Evolutionary conservation across 2,329 filamentous ascomycete species (phyloP).

Genomic region (Penicillium sp.): DNA sequence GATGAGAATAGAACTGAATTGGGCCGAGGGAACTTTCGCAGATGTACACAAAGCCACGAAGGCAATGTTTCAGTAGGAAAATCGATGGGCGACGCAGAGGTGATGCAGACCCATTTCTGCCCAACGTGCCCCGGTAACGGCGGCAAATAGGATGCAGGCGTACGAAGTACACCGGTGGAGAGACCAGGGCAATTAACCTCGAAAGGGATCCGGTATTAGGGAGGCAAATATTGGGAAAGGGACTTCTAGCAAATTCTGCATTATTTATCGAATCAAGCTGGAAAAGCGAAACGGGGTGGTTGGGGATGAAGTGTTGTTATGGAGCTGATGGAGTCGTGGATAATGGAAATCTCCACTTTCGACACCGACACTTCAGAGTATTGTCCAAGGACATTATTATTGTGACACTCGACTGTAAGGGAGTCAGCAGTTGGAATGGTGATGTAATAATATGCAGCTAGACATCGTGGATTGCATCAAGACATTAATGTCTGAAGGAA

Average conservation of each 20-base stretch:
- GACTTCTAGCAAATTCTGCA: neutral
- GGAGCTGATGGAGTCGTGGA: conserved; percentile 10
- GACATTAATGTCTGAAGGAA: neutral
- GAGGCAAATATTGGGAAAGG: neutral
- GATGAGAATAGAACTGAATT: neutral
- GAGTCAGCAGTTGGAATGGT: conserved; percentile 16
- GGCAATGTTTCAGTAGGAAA: conserved; percentile 7
- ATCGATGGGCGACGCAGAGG: conserved; percentile 8
- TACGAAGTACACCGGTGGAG: conserved; percentile 18
- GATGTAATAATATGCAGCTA: conserved; percentile 12
- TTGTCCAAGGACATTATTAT: neutral
- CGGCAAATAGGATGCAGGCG: conserved; percentile 26
- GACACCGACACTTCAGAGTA: conserved; percentile 21
- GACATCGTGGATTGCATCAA: conserved; percentile 7
- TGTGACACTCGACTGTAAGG: conserved; percentile 6
- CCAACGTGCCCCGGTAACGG: conserved; percentile 21
- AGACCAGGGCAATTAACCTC: conserved; percentile 17
- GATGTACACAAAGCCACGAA: conserved; percentile 1
- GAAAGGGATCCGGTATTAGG: conserved; percentile 4
- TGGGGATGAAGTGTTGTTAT: conserved; percentile 5
- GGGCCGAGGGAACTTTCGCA: neutral
- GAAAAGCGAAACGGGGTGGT: conserved; percentile 5
- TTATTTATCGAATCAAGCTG: conserved; percentile 5
- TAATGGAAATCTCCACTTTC: conserved; percentile 19
- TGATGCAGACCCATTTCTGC: conserved; percentile 30